Evolutionary conservation across 805 yeast genomes (phyloP), one percentile per base, ranked within the genome.

Genomic region (Myxozyma monticola): DNA sequence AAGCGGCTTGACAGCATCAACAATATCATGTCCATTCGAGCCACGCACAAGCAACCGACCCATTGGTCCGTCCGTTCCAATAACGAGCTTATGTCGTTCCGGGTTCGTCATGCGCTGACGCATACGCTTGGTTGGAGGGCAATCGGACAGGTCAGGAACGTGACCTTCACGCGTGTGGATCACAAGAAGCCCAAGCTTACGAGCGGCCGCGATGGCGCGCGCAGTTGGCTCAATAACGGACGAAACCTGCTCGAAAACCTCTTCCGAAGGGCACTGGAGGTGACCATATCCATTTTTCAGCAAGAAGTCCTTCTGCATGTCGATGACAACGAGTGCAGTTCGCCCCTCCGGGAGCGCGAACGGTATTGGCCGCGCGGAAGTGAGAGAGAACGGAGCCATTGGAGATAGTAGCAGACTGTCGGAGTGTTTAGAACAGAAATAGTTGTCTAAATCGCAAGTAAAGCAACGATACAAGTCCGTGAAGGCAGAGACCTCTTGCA

Each of bases 81-180:
- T 66, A 14, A 54, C 37, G 9, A 61, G 59, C 31, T 38, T 42
- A 37, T 61, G 65, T n/a, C 57, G 45, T 7, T 44, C 44, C 14
- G 50, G 48, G 24, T 61, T 58, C 5, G 63, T 56, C 12, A 47
- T 39, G 18, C 48, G 52, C 49, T 65, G 69, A 36, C 70, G 51
- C 37, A 49, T 54, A 29, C 59, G 49, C 45, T 66, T 66, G 10
- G 67, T 54, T 2, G 66, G 57, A 1, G 65, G 63, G 42, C 67
- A 63, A 41, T 66, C 70, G 0, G 62, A 53, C 36, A 66, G 51
- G 34, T 63, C 66, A 21, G 60, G 56, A 4, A 25, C 51, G 44
- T 66, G 70, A 12, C 70, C 70, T 35, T 66, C 70, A 4, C 70
- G 56, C 0, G 70, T 66, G 48, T 66, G 70, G 24, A 66, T 64